These are phyloP conservation scores for Mucor irregularis DNA, from an alignment of 371 early-diverging fungal species.

Conservation along the genomic window DNA sequence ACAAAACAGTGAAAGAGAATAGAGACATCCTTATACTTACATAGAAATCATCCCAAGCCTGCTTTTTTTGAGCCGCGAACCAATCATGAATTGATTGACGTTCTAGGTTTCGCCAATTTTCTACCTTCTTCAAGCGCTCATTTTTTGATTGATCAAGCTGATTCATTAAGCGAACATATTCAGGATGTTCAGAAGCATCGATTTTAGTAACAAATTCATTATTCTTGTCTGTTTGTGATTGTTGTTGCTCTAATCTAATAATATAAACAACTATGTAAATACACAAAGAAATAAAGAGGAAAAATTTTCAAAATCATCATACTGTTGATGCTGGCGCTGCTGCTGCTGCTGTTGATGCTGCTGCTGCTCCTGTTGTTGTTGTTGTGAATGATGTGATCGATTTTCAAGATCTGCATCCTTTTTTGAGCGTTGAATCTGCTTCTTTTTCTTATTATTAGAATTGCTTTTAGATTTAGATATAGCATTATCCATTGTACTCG, in stretches of 20 bases:
- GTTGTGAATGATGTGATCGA: constrained; percentile 5
- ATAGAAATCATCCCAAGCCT: constrained; percentile 33
- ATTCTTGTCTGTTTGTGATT: background rate
- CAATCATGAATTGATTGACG: constrained; percentile 26
- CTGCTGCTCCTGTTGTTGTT: background rate
- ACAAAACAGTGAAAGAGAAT: background rate
- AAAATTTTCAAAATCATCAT: background rate
- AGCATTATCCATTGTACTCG: constrained; percentile 1
- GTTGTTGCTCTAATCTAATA: too few species aligned
- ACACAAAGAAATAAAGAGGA: background rate
- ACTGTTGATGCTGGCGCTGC: too few species aligned
- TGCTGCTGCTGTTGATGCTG: too few species aligned
- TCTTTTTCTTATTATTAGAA: constrained; percentile 16
- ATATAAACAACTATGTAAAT: background rate
- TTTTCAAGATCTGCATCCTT: constrained; percentile 10
- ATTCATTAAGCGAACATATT: constrained; percentile 26
- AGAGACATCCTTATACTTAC: constrained; percentile 17
- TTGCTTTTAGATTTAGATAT: constrained; percentile 3
- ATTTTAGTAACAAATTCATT: constrained; percentile 3
- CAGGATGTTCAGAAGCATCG: constrained; percentile 26
- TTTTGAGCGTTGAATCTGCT: constrained; percentile 10
- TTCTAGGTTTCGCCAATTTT: constrained; percentile 27
- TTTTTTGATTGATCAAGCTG: constrained; percentile 26
- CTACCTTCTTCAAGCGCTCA: constrained; percentile 17
- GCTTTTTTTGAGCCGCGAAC: constrained; percentile 32